Evolutionary conservation across 2,329 filamentous ascomycete species (phyloP), one percentile per base, ranked within the genome.

Genomic region (Fusarium sacchari): DNA sequence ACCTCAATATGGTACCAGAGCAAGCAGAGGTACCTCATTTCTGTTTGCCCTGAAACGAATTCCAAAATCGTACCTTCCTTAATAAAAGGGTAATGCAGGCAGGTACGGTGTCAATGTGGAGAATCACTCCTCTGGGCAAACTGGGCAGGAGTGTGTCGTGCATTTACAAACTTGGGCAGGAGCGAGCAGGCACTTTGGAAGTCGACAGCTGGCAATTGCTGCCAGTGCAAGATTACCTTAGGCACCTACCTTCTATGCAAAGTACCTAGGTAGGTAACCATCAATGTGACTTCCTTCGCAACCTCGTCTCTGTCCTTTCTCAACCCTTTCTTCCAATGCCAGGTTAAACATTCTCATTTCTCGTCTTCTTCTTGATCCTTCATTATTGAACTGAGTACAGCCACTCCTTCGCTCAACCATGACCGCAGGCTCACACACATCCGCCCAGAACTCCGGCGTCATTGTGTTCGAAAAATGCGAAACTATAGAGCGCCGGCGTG

Each of bases 391-490:
- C 24, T 28, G 49, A 36, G 18, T 46, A 24, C 7, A 14, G 24
- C 20, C 60, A 28, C 12, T 44, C 32, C 26, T 28, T 40, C 18
- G 32, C 46, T 24, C 36, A 40, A 49, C 11, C 55, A 58, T 58
- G 55, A 6, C 55, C 7, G 18, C n/a, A 10, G 55, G 34, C 22
- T 24, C 18, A n/a, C 46, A 34, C 28, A 26, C 14, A 42, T 26
- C 26, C 28, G 52, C 46, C 26, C 36, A 43, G 49, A 20, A 47
- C 14, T 40, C 26, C 10, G 26, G 58, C 8, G 34, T 55, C 28
- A 36, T 65, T 26, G 30, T 50, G 32, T 67, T 67, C 28, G 43
- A 60, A 5, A 66, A 66, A 39, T 67, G 65, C 24, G 40, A 67
- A 26, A 52, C 39, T 30, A 30, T 43, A 34, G n/a, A 43, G 17